Conservation (phyloP, 2,329 filamentous ascomycete genomes). For the Fusarium tuaranense region DNA sequence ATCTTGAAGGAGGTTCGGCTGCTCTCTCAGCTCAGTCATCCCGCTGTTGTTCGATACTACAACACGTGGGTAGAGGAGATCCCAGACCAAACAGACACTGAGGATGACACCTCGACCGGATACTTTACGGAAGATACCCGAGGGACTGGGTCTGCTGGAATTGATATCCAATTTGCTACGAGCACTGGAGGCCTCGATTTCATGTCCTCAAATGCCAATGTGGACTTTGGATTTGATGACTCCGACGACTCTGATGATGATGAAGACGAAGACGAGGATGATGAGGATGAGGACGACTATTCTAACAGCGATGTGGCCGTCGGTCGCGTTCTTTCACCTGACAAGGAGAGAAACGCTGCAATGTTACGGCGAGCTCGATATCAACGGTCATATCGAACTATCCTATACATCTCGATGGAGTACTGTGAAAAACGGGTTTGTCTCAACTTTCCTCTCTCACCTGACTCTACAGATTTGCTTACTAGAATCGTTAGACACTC, state of each 20-base stretch:
- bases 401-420: constrained; percentile 98
- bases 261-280: constrained; percentile 59
- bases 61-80: constrained; percentile 92
- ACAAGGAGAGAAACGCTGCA: constrained; percentile 46
- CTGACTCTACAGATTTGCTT: background rate
- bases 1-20: constrained; percentile 88
- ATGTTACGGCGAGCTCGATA: constrained; percentile 50
- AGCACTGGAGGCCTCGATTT: constrained; percentile 91
- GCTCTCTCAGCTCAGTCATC: constrained; percentile 92
- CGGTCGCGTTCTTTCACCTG: constrained; percentile 45
- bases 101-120: constrained; percentile 68
- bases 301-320: constrained; percentile 50
- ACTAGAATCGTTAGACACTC: constrained; percentile 68
- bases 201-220: constrained; percentile 85
- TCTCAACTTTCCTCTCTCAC: constrained; percentile 7
- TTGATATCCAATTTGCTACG: constrained; percentile 70
- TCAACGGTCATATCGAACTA: constrained; percentile 71
- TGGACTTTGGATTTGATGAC: constrained; percentile 78
- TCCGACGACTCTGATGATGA: constrained; percentile 57
- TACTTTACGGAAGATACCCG: constrained; percentile 53
- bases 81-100: constrained; percentile 63
- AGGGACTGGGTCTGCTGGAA: constrained; percentile 54
- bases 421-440: constrained; percentile 90
- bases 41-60: constrained; percentile 88
- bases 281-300: constrained; percentile 62